phyloP scores from a whole-genome alignment of 768 basidiomycete species.

The Kwoniella dendrophila region DNA sequence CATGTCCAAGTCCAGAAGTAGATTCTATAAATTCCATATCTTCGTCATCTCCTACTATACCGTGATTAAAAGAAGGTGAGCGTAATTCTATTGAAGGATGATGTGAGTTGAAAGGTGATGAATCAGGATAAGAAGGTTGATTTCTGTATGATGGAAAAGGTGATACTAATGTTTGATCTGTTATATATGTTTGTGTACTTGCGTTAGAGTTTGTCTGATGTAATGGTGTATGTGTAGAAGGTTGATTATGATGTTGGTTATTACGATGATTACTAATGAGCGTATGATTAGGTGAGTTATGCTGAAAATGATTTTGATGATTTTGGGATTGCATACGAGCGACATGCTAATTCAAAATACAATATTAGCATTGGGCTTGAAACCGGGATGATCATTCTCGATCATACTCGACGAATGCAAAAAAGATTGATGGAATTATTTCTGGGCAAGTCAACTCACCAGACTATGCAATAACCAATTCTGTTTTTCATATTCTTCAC shows the following conservation, averaged over 20 bases:
- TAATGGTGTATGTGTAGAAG: conserved; percentile 3
- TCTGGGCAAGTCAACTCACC: conserved; percentile 30
- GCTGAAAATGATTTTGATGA: background rate
- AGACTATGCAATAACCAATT: conserved; percentile 42
- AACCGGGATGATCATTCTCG: no score
- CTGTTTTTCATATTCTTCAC: conserved; percentile 40
- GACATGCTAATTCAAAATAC: conserved; percentile 12
- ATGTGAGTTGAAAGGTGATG: conserved; percentile 19
- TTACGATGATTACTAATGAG: no score
- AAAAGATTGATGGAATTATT: no score
- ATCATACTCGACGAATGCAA: no score
- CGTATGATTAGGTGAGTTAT: background rate
- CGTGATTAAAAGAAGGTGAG: background rate
- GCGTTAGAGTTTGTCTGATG: background rate
- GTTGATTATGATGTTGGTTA: background rate
- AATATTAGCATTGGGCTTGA: no score
- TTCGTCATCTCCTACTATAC: conserved; percentile 16
- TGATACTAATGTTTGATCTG: background rate
- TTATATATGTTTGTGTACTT: conserved; percentile 2
- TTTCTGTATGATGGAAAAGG: conserved; percentile 19
- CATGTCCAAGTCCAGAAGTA: conserved; percentile 1
- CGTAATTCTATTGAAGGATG: conserved; percentile 2
- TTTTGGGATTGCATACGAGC: background rate
- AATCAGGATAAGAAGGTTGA: conserved; percentile 20
- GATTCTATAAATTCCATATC: conserved; percentile 22